Evolutionary conservation across 2,329 filamentous ascomycete genomes (phyloP), one percentile per base, ranked within the genome.

Genomic region (Beauveria sp.): DNA sequence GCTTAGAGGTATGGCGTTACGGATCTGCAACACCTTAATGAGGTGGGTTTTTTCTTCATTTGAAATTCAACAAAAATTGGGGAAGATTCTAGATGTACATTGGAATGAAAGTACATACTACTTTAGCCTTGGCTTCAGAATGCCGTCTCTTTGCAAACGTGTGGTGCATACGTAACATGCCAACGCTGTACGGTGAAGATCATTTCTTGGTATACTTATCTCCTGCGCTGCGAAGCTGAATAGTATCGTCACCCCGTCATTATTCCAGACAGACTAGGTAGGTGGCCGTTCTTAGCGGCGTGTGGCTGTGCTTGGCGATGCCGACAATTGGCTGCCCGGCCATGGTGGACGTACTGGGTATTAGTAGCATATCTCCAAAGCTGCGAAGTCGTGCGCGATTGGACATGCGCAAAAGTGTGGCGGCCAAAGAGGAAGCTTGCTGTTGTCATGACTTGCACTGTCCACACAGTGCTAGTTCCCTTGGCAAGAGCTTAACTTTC

Each of bases 1-100:
- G n/a, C 9, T 12, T 43, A 50, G 55, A 57, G 55, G 55, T 41
- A 41, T 22, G 46, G 55, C 55, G 55, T 57, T 56, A 12, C 37
- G 43, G 28, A 48, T 20, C 14, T 48, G 28, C 9, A 14, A 26
- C 54, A 37, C 43, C 12, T 40, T 5, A n/a, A 34, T 10, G 28
- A 10, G 22, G 40, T 22, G 24, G 12, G 5, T 28, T 30, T 18
- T 44, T 20, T 6, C 22, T 55, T 37, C 24, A 7, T 24, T 3
- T 22, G 22, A 16, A 16, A 2, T 22, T 5, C 12, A 55, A 46
- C 41, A 12, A 47, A 56, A 48, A 48, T 9, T 16, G 44, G 26
- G 37, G 41, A 22, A 51, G 20, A 46, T 46, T 46, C 24, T 20
- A 51, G 22, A 37, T 53, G 16, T 37, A 20, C 20, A 37, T 40